Evolutionary conservation across 2,329 filamentous ascomycete species (phyloP), one percentile per base, ranked within the genome.

Genomic region (Colletotrichum horii): DNA sequence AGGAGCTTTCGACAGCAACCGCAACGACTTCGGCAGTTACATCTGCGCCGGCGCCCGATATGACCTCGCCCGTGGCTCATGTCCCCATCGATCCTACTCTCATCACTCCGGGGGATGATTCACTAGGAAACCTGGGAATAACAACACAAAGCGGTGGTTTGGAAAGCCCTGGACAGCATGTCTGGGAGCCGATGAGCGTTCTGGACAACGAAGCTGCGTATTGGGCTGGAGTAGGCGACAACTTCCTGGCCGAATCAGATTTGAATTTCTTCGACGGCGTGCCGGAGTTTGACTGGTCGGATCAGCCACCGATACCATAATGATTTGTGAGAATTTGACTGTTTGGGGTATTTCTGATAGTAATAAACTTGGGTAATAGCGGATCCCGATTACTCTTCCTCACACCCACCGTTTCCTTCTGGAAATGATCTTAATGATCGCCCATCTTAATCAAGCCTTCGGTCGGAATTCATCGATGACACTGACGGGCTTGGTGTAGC

Each of bases 401-500:
- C 19, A 9, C 58, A 22, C 3, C 12, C 28, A 32, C 16, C 3
- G 14, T 14, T 34, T 24, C n/a, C n/a, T 1, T 22, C 1, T 2
- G 19, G 16, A 12, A 58, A 19, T 9, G n/a, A 11, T 12, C 14
- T 48, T n/a, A 24, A 16, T 12, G 12, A 6, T 26, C 15, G n/a
- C 16, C 16, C 6, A n/a, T 7, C 9, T 19, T 52, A 70, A 11
- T 19, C 34, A 70, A 11, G 67, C 56, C 15, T 36, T 62, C 6
- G 34, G 55, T 2, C 72, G 68, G n/a, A 76, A 77, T 52, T 77
- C 76, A n/a, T 77, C 76, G 11, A 77, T 77, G 19, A 77, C 76
- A 55, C 76, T 77, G 36, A 43, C 30, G 4, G 76, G 76, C 64
- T 77, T 77, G 5, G 66, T 60, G 55, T 77, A 77, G 30, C 43